Percentiles rank a stretch among this genome's conserved stretches.
Conservation (phyloP, 371 early-diverging fungal species). For the Syncephalastrum contaminatum region DNA sequence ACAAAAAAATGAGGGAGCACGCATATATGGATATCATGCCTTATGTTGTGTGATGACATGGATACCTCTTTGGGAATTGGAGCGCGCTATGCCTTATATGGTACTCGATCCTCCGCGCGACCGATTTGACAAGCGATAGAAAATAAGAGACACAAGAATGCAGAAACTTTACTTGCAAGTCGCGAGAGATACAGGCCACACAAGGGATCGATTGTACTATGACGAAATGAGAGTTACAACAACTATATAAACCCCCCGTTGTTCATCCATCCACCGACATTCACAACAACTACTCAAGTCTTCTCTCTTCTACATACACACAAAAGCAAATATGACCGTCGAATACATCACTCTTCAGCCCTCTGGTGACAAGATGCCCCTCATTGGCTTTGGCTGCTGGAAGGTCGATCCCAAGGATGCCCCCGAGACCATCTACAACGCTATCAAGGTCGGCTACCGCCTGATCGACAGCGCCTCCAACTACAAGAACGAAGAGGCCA, state of each 20-base stretch:
- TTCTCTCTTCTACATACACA: neutral
- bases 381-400: slow-evolving; percentile 35
- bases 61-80: too few species aligned
- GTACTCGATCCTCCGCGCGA: too few species aligned
- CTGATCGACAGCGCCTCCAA: slow-evolving; percentile 28
- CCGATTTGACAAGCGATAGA: too few species aligned
- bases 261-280: neutral
- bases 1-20: too few species aligned
- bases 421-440: slow-evolving; percentile 24
- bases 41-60: too few species aligned
- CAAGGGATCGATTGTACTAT: too few species aligned
- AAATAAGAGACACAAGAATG: too few species aligned
- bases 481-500: slow-evolving; percentile 59
- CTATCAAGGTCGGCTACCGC: slow-evolving; percentile 34
- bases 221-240: too few species aligned
- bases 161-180: too few species aligned
- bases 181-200: too few species aligned
- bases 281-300: neutral
- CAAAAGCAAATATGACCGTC: slow-evolving; percentile 16
- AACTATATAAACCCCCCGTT: slow-evolving; percentile 9
- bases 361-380: slow-evolving; percentile 22
- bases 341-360: slow-evolving; percentile 24
- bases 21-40: too few species aligned
- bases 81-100: too few species aligned
- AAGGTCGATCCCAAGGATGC: slow-evolving; percentile 30